phyloP scores from a whole-genome alignment of 2,329 filamentous ascomycete species.

The Ciborinia camelliae region DNA sequence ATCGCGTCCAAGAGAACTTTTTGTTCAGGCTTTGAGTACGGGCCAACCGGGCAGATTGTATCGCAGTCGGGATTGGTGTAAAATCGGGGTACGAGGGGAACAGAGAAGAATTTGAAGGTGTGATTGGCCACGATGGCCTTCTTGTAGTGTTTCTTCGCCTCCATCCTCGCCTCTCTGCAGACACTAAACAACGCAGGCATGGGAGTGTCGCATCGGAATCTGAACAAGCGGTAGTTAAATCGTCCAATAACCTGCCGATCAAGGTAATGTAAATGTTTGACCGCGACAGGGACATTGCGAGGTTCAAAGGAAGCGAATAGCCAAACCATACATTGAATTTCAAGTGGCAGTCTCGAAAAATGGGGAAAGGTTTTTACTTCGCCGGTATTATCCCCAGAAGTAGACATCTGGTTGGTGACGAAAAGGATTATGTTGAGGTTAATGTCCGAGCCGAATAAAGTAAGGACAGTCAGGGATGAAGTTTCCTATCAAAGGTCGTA shows the following conservation, averaged over 20 bases:
- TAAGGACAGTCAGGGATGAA: no score
- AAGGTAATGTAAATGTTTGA: background rate
- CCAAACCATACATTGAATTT: background rate
- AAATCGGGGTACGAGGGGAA: background rate
- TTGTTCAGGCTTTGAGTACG: background rate
- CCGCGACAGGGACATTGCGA: background rate
- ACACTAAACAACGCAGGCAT: background rate
- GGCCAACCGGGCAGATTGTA: background rate
- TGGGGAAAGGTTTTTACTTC: background rate
- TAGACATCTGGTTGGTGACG: background rate
- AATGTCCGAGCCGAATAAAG: no score
- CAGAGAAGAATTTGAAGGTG: background rate
- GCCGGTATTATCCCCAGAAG: background rate
- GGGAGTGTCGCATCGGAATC: conserved; percentile 1
- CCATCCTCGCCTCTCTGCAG: background rate
- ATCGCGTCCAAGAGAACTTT: background rate
- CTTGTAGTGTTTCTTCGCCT: background rate
- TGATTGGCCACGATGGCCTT: background rate
- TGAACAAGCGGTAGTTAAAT: background rate
- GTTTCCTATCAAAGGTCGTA: no score
- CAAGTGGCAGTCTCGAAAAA: background rate
- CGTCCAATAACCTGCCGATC: background rate
- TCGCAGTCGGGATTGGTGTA: background rate
- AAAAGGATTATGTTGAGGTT: no score
- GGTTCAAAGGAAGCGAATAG: background rate